Evolutionary conservation across 345 rosid genomes (phyloP).

Genomic region (Geranium brycei): DNA sequence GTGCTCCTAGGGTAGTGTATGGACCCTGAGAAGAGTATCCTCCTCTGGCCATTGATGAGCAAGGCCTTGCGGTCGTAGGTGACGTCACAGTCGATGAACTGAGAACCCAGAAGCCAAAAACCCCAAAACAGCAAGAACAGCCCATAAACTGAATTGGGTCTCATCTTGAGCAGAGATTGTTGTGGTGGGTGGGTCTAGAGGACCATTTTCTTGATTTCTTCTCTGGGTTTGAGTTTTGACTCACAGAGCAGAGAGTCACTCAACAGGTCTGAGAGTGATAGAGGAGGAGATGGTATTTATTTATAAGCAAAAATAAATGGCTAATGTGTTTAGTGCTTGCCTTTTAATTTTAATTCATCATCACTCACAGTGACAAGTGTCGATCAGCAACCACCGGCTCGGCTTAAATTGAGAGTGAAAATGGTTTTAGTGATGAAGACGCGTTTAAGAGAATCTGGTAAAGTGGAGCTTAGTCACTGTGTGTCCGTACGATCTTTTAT

Average conservation of each 20-base stretch:
- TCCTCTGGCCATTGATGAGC: constrained; percentile 71
- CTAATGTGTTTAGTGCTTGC: too few species aligned
- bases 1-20: constrained; percentile 94
- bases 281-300: background rate
- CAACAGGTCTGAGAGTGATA: background rate
- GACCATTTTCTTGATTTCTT: background rate
- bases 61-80: constrained; percentile 80
- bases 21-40: constrained; percentile 85
- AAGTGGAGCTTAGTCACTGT: too few species aligned
- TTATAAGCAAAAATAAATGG: too few species aligned
- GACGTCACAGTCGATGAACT: constrained; percentile 44
- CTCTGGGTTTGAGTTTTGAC: background rate
- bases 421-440: too few species aligned
- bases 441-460: too few species aligned
- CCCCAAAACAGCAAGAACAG: constrained; percentile 28
- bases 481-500: too few species aligned
- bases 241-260: background rate
- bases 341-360: too few species aligned
- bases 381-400: too few species aligned
- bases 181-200: background rate
- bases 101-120: constrained; percentile 27
- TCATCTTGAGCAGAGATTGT: constrained; percentile 25
- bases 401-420: too few species aligned
- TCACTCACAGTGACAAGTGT: too few species aligned
- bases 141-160: constrained; percentile 21